These are phyloP conservation scores for Trichophyton benhamiae DNA, from an alignment of 2,329 filamentous ascomycete species.

Conservation along the genomic window DNA sequence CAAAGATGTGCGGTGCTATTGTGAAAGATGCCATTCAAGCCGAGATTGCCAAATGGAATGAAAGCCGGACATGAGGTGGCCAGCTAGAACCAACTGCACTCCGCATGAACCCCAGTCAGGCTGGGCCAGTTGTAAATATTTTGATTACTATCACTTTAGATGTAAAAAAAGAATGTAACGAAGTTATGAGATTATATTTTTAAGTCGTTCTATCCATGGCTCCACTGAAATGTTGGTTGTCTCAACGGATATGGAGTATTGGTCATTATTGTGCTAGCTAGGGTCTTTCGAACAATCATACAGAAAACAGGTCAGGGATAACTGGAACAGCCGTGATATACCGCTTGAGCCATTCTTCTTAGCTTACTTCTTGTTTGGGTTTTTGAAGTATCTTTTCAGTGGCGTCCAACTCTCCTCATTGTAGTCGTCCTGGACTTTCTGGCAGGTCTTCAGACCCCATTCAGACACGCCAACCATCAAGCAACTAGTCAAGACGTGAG, in stretches of 20 bases:
- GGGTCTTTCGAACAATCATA: neutral
- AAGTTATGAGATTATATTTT: neutral
- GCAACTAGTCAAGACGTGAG: conserved; percentile 28
- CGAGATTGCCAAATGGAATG: conserved; percentile 32
- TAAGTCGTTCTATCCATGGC: neutral
- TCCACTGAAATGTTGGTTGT: neutral
- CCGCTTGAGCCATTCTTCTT: neutral
- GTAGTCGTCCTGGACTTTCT: conserved; percentile 60
- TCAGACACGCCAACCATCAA: conserved; percentile 61
- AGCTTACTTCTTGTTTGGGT: conserved; percentile 32
- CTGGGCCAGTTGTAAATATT: neutral
- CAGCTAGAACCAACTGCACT: neutral
- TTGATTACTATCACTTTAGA: neutral
- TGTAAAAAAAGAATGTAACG: conserved; percentile 4
- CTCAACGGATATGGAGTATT: neutral
- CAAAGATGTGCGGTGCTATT: conserved; percentile 50
- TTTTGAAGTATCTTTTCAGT: conserved; percentile 51
- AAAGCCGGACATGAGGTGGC: neutral
- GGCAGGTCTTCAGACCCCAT: conserved; percentile 58
- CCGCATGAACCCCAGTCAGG: neutral
- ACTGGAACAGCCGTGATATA: neutral
- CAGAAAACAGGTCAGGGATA: neutral
- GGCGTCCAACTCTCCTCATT: conserved; percentile 71
- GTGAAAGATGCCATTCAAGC: conserved; percentile 48
- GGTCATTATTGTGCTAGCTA: neutral